phyloP scores from a whole-genome alignment of 2,329 filamentous ascomycete genomes.

The Paecilomyces fulvus region DNA sequence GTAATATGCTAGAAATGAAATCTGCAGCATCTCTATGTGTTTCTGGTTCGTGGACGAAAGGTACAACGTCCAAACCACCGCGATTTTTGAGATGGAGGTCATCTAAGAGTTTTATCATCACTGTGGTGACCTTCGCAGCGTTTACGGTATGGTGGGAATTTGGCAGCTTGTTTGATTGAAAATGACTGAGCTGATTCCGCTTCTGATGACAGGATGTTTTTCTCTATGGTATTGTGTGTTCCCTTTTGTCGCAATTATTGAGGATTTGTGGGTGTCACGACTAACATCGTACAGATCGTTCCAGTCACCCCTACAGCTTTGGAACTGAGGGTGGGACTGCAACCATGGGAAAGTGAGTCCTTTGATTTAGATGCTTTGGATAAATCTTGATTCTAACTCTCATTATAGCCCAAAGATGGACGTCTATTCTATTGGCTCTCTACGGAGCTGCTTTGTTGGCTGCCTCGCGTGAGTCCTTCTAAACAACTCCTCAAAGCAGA shows the following conservation, averaged over 20 bases:
- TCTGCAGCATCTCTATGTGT: background rate
- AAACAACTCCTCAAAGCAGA: conserved; percentile 1
- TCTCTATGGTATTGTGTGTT: background rate
- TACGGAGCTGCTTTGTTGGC: conserved; percentile 61
- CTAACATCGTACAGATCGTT: background rate
- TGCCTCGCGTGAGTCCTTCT: conserved; percentile 38
- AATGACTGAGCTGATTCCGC: background rate
- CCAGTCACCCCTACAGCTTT: background rate
- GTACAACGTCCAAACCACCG: background rate
- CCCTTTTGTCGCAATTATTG: background rate
- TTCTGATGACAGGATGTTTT: background rate
- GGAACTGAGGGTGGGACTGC: background rate
- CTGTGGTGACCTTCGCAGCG: background rate
- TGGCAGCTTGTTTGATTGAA: background rate
- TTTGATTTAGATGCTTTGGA: background rate
- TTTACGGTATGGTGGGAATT: background rate
- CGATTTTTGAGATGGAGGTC: background rate
- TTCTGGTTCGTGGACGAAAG: background rate
- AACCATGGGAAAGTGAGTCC: background rate
- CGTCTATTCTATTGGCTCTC: conserved; percentile 62
- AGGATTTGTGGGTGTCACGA: background rate
- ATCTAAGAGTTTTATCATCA: background rate
- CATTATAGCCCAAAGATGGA: conserved; percentile 55
- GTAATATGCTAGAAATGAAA: background rate
- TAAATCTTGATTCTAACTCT: background rate